Percentiles rank a stretch among this genome's conserved stretches.
Conservation (phyloP, 2,329 filamentous ascomycete species). For the Fusarium palustre region DNA sequence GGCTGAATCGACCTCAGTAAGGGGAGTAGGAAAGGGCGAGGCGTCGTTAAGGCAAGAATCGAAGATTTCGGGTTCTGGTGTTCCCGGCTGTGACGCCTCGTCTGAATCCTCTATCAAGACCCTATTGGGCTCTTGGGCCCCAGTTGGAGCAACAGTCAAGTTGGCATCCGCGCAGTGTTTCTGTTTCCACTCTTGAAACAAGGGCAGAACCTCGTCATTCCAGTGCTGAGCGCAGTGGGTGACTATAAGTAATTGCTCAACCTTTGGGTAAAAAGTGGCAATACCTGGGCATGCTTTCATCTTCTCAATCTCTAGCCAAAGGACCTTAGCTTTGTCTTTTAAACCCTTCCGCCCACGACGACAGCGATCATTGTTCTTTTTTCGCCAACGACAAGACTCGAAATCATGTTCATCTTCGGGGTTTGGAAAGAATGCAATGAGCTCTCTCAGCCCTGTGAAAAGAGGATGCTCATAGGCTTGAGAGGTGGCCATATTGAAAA, state of each 20-base stretch:
- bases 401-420: neutral
- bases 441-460: neutral
- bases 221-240: neutral
- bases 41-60: conserved; percentile 5
- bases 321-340: neutral
- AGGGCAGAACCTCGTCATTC: accelerated
- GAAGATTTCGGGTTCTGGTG: conserved; percentile 13
- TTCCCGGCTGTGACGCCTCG: conserved; percentile 7
- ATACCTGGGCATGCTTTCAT: neutral
- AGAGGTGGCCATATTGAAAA: conserved; percentile 5
- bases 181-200: conserved; percentile 13
- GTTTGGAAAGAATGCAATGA: conserved; percentile 4
- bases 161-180: neutral
- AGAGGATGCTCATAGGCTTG: neutral
- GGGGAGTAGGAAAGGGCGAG: conserved; percentile 22
- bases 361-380: neutral
- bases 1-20: neutral
- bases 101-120: neutral
- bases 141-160: neutral
- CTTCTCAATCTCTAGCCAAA: neutral
- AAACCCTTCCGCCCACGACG: neutral
- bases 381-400: neutral
- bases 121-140: neutral
- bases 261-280: neutral
- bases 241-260: neutral